Base-by-base conservation (phyloP, 1,139 yeast species). In the Petasospora fabianii region DNA sequence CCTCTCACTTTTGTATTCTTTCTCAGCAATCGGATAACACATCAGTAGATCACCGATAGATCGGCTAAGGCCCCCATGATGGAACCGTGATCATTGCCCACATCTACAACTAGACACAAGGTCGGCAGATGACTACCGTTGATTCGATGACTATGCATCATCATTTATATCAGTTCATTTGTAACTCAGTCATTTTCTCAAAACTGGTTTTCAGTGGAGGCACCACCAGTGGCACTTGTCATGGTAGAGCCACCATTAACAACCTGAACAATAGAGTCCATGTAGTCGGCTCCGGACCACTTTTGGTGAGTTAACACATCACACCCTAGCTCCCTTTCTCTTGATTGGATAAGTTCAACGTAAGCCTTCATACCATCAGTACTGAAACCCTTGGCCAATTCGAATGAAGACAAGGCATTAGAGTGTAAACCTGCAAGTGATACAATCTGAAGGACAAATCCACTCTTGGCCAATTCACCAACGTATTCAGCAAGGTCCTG, bases 261-360 rank as follows among this genome's bases (percentile, higher is more conserved):
- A 14, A 68, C 59, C 28, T 62, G 61, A 43, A 73, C 60, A 26
- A 75, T 58, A 13, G 69, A 62, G 48, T 75, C 80, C 29, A 68
- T 59, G 49, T 73, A 73, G 48, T 71, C 71, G 13, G 77, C 78
- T 8, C 81, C 81, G 5, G 78, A 71, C 81, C 81, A 75, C 48
- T 68, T 71, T 54, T 75, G 81, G 50, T 75, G 81, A 7, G 78
- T 75, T 47, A 75, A 59, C 8, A 75, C 69, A 50, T 75, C 81
- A 47, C 78, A 71, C 3, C 65, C 64, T 11, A 62, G 43, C 14
- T 59, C 66, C 51, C 63, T 65, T 51, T 76, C 80, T 42, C 60
- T 59, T 21, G 56, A 55, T 55, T 75, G 81, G 4, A 75, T 73
- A 31, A 67, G 51, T 16, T 73, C 72, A 14, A 75, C 79, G 51